Evolutionary conservation across 2,329 filamentous ascomycete genomes (phyloP).

Genomic region (Chrysoporthe deuterocubensis): DNA sequence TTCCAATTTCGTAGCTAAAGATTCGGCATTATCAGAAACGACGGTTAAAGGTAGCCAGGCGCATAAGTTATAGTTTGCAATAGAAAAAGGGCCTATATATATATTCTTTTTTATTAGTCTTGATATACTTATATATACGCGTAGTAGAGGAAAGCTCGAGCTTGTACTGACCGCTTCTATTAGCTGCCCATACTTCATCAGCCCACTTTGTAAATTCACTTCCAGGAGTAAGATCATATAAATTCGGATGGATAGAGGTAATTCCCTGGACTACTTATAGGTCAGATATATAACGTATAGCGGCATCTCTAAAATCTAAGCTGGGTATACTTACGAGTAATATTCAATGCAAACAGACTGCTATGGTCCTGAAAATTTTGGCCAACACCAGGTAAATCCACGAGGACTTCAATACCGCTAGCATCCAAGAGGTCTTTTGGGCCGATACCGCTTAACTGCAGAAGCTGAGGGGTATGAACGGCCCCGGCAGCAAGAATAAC

Average conservation of each 20-base stretch:
- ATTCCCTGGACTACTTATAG: constrained; percentile 4
- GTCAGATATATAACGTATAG: not conserved
- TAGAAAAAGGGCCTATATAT: constrained; percentile 36
- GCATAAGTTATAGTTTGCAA: constrained; percentile 40
- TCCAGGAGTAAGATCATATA: constrained; percentile 35
- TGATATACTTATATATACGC: not conserved
- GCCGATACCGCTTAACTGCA: constrained; percentile 44
- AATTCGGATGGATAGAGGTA: constrained; percentile 34
- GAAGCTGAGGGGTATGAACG: constrained; percentile 43
- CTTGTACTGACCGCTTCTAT: constrained; percentile 34
- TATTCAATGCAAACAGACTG: constrained; percentile 35
- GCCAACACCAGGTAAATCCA: constrained; percentile 52
- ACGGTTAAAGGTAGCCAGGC: constrained; percentile 44
- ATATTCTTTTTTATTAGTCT: constrained; percentile 8
- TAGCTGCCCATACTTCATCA: constrained; percentile 36
- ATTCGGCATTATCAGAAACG: constrained; percentile 38
- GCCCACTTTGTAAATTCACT: constrained; percentile 34
- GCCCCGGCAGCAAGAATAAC: constrained; percentile 50
- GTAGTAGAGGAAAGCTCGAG: not conserved
- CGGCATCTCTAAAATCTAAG: not conserved
- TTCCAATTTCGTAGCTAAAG: constrained; percentile 39
- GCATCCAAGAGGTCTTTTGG: constrained; percentile 46
- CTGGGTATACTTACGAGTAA: constrained; percentile 33
- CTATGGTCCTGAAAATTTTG: constrained; percentile 55
- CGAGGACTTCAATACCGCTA: constrained; percentile 45